Evolutionary conservation across 2,329 filamentous ascomycete genomes (phyloP).

Genomic region (Fusarium verticillioides): DNA sequence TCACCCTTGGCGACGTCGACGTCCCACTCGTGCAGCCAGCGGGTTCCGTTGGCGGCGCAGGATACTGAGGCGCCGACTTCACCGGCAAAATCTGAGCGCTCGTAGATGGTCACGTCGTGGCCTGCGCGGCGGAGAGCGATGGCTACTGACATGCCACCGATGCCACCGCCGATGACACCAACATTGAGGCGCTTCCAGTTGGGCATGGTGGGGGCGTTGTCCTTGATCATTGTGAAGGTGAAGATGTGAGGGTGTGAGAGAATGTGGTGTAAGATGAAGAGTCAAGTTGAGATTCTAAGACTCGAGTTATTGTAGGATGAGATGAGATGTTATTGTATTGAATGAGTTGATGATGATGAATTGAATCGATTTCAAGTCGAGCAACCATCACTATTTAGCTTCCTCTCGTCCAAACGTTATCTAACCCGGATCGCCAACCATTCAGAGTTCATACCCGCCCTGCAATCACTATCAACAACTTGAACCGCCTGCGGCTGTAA

Average conservation of each 20-base stretch:
- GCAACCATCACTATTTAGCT: slow-evolving; percentile 35
- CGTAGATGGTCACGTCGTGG: slow-evolving; percentile 69
- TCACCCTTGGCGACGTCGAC: slow-evolving; percentile 73
- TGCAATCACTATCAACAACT: not conserved
- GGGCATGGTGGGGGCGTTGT: slow-evolving; percentile 22
- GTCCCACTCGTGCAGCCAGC: slow-evolving; percentile 75
- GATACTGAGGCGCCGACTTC: slow-evolving; percentile 76
- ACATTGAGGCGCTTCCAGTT: slow-evolving; percentile 59
- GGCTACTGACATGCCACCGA: slow-evolving; percentile 59
- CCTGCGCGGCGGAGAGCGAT: slow-evolving; percentile 60
- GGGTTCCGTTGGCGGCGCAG: slow-evolving; percentile 76
- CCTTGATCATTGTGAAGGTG: slow-evolving; percentile 26
- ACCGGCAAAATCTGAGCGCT: slow-evolving; percentile 72
- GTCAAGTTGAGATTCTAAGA: too few species aligned
- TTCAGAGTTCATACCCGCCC: slow-evolving; percentile 17
- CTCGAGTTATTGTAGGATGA: not conserved
- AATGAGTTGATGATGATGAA: not conserved
- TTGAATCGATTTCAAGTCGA: slow-evolving; percentile 4
- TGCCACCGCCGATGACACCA: slow-evolving; percentile 59
- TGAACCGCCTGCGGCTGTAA: slow-evolving; percentile 19
- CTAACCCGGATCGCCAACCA: not conserved
- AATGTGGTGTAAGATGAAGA: not conserved
- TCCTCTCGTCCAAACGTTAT: slow-evolving; percentile 2
- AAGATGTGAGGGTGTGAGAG: not conserved
- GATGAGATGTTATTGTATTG: not conserved